Evolutionary conservation across 352 stramenopile genomes (phyloP), one percentile per base, ranked within the genome.

Genomic region (Phytophthora nicotianae): DNA sequence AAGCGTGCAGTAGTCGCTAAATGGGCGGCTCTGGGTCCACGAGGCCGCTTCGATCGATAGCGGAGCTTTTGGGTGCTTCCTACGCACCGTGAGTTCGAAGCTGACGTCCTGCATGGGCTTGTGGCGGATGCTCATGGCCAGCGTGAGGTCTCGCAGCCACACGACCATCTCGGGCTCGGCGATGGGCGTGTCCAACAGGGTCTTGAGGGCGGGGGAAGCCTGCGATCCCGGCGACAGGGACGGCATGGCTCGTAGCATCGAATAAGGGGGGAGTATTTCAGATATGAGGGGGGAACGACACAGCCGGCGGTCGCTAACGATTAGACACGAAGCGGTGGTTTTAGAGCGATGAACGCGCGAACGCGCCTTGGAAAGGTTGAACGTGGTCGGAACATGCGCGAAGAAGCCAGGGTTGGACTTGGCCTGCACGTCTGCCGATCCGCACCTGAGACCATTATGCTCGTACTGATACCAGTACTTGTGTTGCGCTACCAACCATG

Each of bases 11-110:
- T 69, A 79, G 16, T 78, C 70, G 16, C 38, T 49, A 27, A 77
- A 73, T 26, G 67, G 58, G 20, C 69, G 62, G 32, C 48, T 57
- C 46, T 65, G 62, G 27, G 59, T 72, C 71, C 54, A 80, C 8
- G 41, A 50, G 11, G 52, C 48, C n/a, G 57, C 46, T 51, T 58
- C 45, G n/a, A 59, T 23, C 23, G 58, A 48, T 0, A 62, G 37
- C 19, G 47, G 20, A 24, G 45, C 43, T 38, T 59, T 68, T 19
- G 58, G 33, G 10, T 46, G 35, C 20, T 60, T 64, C 23, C 41
- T 41, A 3, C 50, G 58, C 38, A 72, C 58, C 13, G 50, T 20
- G 40, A 72, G 63, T 40, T 72, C 57, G 52, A 68, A 72, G 4
- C 46, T 42, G 26, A 68, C 35, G 47, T 41, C 32, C 33, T 60